Base-by-base conservation (phyloP, 441 rosid species). In the Erodium moschatum region DNA sequence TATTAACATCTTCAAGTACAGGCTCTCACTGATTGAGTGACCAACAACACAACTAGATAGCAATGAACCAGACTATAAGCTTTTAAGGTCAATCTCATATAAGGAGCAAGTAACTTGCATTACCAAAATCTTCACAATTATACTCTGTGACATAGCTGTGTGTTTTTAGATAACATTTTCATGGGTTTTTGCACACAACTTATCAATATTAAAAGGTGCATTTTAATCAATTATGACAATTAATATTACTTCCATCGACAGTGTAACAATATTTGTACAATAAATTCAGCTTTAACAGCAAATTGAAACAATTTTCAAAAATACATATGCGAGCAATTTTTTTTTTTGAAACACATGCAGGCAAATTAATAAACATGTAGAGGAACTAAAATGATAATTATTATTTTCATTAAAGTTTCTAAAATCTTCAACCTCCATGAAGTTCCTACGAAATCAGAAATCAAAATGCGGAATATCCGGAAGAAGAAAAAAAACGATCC, bases 11-110 rank as follows among this genome's bases (percentile, higher is more conserved):
- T 60, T 9, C 64, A 60, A 21, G 31, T 24, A 60, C 64, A 5
- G 5, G 7, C 64, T 60, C 64, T 60, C 33, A 11, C 64, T 16
- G 27, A 56, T 56, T 56, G 27, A 60, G 64, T 60, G 64, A 20
- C 12, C 15, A 21, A 60, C 64, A 24, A 3, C 64, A 60, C 33
- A 20, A 60, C 12, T n/a, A 60, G 15, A 60, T 21, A 11, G 64
- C 64, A 20, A 5, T 3, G 56, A n/a, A 18, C 56, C 64, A 60
- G 31, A 21, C 33, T 60, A 60, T 27, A 20, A 60, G 64, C 31
- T 20, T 16, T 60, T 21, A 21, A 60, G 5, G 29, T 60, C 33
- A 21, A 21, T 9, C n/a, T 60, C 29, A 60, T 60, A 12, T 1
- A 18, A 18, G 62, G 0, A 56, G 12, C 62, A 56, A 56, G 27